A percentile compares a stretch with the other conserved stretches of the same genome.
These are phyloP conservation scores for Vigna nakashimae DNA, from an alignment of 306 rosid species.

Conservation along the genomic window DNA sequence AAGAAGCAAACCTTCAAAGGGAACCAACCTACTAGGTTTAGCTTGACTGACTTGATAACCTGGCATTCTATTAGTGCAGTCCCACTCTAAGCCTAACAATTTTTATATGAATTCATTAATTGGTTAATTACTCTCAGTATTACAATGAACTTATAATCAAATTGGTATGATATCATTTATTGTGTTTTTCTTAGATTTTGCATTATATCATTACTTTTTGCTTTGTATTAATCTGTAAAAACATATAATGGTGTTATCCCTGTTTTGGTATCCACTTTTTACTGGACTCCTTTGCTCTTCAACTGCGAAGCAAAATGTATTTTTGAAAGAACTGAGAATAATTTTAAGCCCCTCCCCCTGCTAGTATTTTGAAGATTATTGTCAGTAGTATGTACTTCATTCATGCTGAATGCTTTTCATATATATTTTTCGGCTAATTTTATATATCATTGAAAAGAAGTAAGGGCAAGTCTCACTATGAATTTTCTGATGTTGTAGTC, in stretches of 20 bases:
- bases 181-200: conserved; percentile 19
- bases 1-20: background rate
- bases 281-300: background rate
- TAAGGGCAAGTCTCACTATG: conserved; percentile 38
- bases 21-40: conserved; percentile 29
- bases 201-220: conserved; percentile 16
- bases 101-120: background rate
- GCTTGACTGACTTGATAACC: background rate
- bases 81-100: conserved; percentile 16
- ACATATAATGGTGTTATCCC: background rate
- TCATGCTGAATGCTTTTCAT: conserved; percentile 24
- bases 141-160: conserved; percentile 18
- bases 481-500: conserved; percentile 76
- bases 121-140: background rate
- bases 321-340: too few species aligned
- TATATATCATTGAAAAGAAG: background rate
- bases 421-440: conserved; percentile 5
- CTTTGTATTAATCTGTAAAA: background rate
- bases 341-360: too few species aligned
- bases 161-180: conserved; percentile 19
- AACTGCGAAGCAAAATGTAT: background rate
- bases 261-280: background rate
- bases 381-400: conserved; percentile 23
- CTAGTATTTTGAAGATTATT: background rate
- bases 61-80: conserved; percentile 5